Evolutionary conservation across 106 monocot genomes (phyloP).

Genomic region (Allium fistulosum): DNA sequence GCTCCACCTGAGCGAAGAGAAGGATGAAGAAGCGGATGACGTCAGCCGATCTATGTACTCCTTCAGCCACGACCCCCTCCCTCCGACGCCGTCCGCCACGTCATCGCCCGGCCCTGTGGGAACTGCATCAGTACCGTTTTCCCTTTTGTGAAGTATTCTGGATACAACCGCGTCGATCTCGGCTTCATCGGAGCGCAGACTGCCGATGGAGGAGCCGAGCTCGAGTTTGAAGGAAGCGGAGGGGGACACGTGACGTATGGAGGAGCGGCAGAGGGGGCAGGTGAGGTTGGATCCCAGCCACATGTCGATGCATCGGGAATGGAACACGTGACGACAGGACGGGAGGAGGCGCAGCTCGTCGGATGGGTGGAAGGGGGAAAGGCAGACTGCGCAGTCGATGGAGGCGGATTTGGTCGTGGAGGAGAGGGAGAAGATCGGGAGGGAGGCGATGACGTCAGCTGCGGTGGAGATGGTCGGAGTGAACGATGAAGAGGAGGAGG

Average conservation of each 20-base stretch:
- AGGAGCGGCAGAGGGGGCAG: slow-evolving; percentile 86
- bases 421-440: slow-evolving; percentile 68
- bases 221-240: slow-evolving; percentile 71
- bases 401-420: slow-evolving; percentile 43
- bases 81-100: slow-evolving; percentile 14
- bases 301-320: slow-evolving; percentile 80
- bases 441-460: slow-evolving; percentile 46
- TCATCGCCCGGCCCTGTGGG: slow-evolving; percentile 10
- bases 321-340: slow-evolving; percentile 93
- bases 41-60: slow-evolving; percentile 51
- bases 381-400: slow-evolving; percentile 93
- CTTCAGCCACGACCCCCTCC: slow-evolving; percentile 25
- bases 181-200: slow-evolving; percentile 24
- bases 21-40: slow-evolving; percentile 51
- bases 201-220: slow-evolving; percentile 48
- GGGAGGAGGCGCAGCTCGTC: slow-evolving; percentile 95
- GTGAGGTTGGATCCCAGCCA: slow-evolving; percentile 79
- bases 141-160: slow-evolving; percentile 15
- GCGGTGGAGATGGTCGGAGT: slow-evolving; percentile 13
- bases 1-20: slow-evolving; percentile 33
- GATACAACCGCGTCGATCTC: slow-evolving; percentile 70
- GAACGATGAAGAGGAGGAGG: slow-evolving; percentile 8
- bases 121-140: background rate
- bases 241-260: slow-evolving; percentile 25
- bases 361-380: slow-evolving; percentile 47